A percentile compares a stretch with the other conserved stretches of the same genome.
Evolutionary conservation across 2,329 filamentous ascomycete genomes (phyloP).

Genomic region (Pseudocercospora eumusae): DNA sequence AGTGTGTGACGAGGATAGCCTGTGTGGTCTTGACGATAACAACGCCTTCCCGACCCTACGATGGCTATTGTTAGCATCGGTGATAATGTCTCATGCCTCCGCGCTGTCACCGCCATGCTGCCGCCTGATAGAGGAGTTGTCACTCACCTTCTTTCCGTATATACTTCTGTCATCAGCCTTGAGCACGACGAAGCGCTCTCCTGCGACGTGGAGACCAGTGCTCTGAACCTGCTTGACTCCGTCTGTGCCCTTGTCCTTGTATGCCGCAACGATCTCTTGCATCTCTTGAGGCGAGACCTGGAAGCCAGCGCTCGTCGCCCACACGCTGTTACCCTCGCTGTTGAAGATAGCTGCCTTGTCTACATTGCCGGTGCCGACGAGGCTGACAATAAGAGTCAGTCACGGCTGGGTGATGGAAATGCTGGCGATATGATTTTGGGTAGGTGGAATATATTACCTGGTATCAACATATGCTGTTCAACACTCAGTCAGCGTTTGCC

Average conservation of each 20-base stretch:
- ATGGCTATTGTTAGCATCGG: constrained; percentile 13
- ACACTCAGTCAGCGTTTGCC: constrained; percentile 19
- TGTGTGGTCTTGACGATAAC: constrained; percentile 83
- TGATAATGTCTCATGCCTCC: not conserved
- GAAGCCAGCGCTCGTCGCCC: constrained; percentile 72
- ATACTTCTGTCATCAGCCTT: constrained; percentile 75
- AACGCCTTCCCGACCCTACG: constrained; percentile 75
- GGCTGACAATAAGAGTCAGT: constrained; percentile 54
- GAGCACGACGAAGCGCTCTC: constrained; percentile 76
- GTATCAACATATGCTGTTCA: constrained; percentile 61
- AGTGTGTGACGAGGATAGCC: constrained; percentile 85
- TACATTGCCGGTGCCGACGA: constrained; percentile 75
- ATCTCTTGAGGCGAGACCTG: constrained; percentile 65
- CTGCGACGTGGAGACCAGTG: constrained; percentile 73
- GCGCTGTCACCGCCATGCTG: not conserved
- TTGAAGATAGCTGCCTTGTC: constrained; percentile 86
- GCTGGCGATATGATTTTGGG: constrained; percentile 2
- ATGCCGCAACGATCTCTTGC: constrained; percentile 53
- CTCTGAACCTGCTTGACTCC: constrained; percentile 67
- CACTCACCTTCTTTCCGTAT: constrained; percentile 79
- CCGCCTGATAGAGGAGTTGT: not conserved
- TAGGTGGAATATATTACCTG: constrained; percentile 50
- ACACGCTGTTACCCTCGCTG: constrained; percentile 74
- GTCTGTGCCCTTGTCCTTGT: constrained; percentile 55
- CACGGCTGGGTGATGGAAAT: not conserved